Evolutionary conservation across 495 filamentous ascomycete genomes (phyloP).

Genomic region (Aspergillus incahuasiensis): DNA sequence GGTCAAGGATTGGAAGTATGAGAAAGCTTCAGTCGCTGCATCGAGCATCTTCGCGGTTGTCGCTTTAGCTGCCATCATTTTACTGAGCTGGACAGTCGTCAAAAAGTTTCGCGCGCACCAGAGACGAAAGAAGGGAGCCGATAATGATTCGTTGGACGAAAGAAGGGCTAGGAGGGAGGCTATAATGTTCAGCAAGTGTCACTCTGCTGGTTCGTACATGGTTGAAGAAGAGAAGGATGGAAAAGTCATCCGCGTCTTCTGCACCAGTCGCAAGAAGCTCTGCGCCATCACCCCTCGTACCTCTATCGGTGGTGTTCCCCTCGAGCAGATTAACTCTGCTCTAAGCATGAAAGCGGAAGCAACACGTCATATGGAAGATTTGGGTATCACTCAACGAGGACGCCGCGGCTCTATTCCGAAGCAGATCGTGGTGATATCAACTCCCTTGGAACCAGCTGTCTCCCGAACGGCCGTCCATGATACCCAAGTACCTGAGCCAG

Average conservation of each 20-base stretch:
- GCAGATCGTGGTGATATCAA: constrained; percentile 15
- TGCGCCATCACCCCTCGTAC: not conserved
- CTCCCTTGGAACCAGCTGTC: constrained; percentile 9
- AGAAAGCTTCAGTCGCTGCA: constrained; percentile 22
- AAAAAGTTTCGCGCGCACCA: constrained; percentile 12
- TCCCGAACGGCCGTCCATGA: constrained; percentile 10
- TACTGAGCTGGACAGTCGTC: constrained; percentile 13
- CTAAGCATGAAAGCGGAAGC: not conserved
- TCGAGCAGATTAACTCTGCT: not conserved
- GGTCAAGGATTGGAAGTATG: constrained; percentile 14
- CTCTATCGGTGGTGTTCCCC: not conserved
- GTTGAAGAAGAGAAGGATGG: constrained; percentile 15
- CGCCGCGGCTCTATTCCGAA: constrained; percentile 11
- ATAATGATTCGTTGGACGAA: not conserved
- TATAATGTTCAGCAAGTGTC: constrained; percentile 13
- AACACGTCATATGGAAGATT: not conserved
- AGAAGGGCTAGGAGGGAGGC: constrained; percentile 11
- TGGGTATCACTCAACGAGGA: not conserved
- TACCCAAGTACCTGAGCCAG: not conserved
- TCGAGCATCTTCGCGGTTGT: constrained; percentile 14
- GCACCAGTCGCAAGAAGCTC: constrained; percentile 4
- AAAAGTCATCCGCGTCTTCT: constrained; percentile 16
- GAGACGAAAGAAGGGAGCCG: constrained; percentile 5
- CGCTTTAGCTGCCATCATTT: constrained; percentile 11
- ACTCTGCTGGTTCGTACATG: constrained; percentile 7